Percentiles rank a stretch among this genome's conserved stretches.
phyloP scores from a whole-genome alignment of 2,329 filamentous ascomycete species.

The Phialocephala sp. region DNA sequence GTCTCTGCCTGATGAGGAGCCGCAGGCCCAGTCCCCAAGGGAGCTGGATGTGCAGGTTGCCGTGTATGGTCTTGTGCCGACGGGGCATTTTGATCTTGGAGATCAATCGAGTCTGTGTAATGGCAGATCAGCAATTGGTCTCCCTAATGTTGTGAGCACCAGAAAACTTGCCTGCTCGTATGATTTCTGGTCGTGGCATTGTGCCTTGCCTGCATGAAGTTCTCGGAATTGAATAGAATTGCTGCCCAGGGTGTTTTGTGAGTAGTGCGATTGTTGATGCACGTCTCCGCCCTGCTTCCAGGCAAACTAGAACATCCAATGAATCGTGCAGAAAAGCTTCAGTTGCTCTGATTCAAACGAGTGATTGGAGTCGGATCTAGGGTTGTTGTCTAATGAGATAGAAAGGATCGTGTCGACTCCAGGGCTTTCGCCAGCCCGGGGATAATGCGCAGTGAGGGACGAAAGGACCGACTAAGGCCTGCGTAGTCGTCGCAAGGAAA shows the following conservation, averaged over 20 bases:
- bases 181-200: slow-evolving; percentile 62
- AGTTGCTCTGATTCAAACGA: slow-evolving; percentile 4
- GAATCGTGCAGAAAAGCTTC: neutral
- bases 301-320: slow-evolving; percentile 8
- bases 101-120: slow-evolving; percentile 84
- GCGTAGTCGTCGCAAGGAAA: slow-evolving; percentile 1
- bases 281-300: slow-evolving; percentile 27
- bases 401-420: neutral
- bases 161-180: slow-evolving; percentile 56
- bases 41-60: slow-evolving; percentile 56
- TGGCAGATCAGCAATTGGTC: slow-evolving; percentile 36
- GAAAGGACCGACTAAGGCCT: slow-evolving; percentile 2
- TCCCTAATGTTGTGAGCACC: slow-evolving; percentile 13
- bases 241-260: slow-evolving; percentile 13
- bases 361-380: neutral
- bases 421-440: neutral
- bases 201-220: slow-evolving; percentile 34
- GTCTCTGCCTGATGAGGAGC: slow-evolving; percentile 85
- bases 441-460: neutral
- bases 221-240: slow-evolving; percentile 14
- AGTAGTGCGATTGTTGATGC: slow-evolving; percentile 29
- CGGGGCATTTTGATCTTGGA: slow-evolving; percentile 82
- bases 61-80: slow-evolving; percentile 82
- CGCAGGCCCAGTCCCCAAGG: slow-evolving; percentile 54
- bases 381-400: neutral